A percentile compares a stretch with the other conserved stretches of the same genome.
phyloP scores from a whole-genome alignment of 495 filamentous ascomycete genomes.

The Oidiodendron maius region DNA sequence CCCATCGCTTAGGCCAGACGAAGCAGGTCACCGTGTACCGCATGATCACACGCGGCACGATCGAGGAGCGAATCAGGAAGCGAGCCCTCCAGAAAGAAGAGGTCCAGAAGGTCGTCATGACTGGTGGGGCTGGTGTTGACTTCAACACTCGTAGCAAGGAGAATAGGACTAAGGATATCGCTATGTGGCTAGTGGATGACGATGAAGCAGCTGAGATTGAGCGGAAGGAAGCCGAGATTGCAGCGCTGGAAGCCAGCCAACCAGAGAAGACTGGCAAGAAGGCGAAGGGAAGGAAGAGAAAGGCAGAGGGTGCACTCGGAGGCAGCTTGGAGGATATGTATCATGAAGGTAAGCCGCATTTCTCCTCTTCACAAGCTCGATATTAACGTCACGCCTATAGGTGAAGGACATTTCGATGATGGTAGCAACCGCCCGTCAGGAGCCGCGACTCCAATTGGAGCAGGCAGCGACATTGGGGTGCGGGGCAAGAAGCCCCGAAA shows the following conservation, averaged over 20 bases:
- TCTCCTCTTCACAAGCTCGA: constrained; percentile 12
- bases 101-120: constrained; percentile 97
- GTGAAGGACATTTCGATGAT: constrained; percentile 92
- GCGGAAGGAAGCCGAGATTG: constrained; percentile 76
- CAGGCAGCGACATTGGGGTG: constrained; percentile 32
- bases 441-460: constrained; percentile 69
- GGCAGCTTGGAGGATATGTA: constrained; percentile 95
- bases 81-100: constrained; percentile 98
- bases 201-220: constrained; percentile 90
- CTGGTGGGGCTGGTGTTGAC: constrained; percentile 83
- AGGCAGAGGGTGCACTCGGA: constrained; percentile 36
- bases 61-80: constrained; percentile 98
- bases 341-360: constrained; percentile 74
- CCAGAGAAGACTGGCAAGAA: constrained; percentile 44
- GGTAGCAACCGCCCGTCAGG: constrained; percentile 72
- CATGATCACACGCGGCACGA: constrained; percentile 93
- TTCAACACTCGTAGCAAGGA: constrained; percentile 88
- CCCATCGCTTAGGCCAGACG: constrained; percentile 95
- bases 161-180: constrained; percentile 92
- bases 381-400: constrained; percentile 36
- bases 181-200: constrained; percentile 94
- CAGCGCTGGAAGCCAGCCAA: constrained; percentile 49
- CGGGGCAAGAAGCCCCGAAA: constrained; percentile 42
- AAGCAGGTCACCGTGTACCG: constrained; percentile 95
- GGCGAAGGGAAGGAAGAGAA: constrained; percentile 65